These are phyloP conservation scores for Mallotus repandus DNA, from an alignment of 441 rosid species.

Conservation along the genomic window DNA sequence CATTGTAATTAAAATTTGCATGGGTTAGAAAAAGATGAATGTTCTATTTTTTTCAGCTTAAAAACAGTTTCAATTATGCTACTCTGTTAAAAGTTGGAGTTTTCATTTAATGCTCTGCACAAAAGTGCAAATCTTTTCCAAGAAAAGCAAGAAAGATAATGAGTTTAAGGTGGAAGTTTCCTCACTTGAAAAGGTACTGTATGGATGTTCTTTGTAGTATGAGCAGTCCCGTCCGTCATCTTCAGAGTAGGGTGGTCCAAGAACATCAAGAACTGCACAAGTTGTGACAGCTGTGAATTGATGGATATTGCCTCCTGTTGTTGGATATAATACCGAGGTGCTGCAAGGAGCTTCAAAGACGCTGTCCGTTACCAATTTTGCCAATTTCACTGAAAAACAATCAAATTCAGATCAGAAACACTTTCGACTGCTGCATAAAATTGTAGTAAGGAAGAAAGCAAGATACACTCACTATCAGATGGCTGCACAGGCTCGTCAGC, in stretches of 20 bases:
- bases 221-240: conserved; percentile 44
- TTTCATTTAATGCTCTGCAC: neutral
- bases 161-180: neutral
- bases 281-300: conserved; percentile 41
- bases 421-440: neutral
- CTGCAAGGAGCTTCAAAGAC: conserved; percentile 36
- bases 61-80: neutral
- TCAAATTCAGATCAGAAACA: neutral
- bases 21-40: neutral
- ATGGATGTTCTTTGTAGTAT: conserved; percentile 34
- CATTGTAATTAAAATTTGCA: conserved; percentile 7
- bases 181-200: conserved; percentile 37
- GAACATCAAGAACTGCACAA: conserved; percentile 42
- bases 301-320: conserved; percentile 50
- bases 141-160: neutral
- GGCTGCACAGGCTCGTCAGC: conserved; percentile 11
- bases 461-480: conserved; percentile 31
- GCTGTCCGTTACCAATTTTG: conserved; percentile 33
- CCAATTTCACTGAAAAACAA: conserved; percentile 37
- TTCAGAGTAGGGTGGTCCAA: conserved; percentile 39
- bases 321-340: conserved; percentile 40
- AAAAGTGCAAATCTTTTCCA: neutral
- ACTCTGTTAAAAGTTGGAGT: neutral
- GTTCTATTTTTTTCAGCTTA: neutral
- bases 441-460: neutral